Evolutionary conservation across 2,329 filamentous ascomycete genomes (phyloP).

Genomic region (Trichophyton verrucosum): DNA sequence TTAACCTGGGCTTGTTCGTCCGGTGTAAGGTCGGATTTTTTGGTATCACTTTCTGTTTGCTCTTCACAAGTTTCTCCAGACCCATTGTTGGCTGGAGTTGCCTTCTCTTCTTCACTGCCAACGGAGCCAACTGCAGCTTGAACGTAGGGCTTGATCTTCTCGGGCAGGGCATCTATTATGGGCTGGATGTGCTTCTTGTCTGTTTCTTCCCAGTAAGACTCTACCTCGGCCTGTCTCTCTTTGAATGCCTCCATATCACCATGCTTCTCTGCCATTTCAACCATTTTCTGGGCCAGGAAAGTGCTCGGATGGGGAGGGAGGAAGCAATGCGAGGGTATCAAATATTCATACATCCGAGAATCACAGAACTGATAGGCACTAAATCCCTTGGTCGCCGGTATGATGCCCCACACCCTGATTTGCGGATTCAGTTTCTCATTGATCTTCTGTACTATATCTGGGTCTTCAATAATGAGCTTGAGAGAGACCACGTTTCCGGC

Average conservation of each 20-base stretch:
- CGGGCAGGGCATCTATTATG: slow-evolving; percentile 38
- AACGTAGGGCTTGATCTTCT: slow-evolving; percentile 30
- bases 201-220: slow-evolving; percentile 67
- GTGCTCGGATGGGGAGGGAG: slow-evolving; percentile 83
- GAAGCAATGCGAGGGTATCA: slow-evolving; percentile 87
- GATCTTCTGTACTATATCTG: slow-evolving; percentile 78
- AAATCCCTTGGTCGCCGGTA: slow-evolving; percentile 79
- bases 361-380: slow-evolving; percentile 93
- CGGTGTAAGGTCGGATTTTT: slow-evolving; percentile 6
- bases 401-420: slow-evolving; percentile 90
- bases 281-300: slow-evolving; percentile 70
- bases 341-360: slow-evolving; percentile 91
- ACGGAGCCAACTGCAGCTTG: slow-evolving; percentile 24
- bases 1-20: slow-evolving; percentile 37
- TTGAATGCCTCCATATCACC: slow-evolving; percentile 57
- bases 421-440: slow-evolving; percentile 73
- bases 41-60: slow-evolving; percentile 9
- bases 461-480: slow-evolving; percentile 90
- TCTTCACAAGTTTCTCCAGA: slow-evolving; percentile 5
- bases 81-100: background rate
- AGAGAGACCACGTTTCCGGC: slow-evolving; percentile 90
- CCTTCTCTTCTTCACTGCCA: background rate
- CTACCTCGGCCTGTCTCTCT: slow-evolving; percentile 61
- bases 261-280: slow-evolving; percentile 62
- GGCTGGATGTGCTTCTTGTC: slow-evolving; percentile 72